Base-by-base conservation (phyloP, 208 protist species). In the Trypanosomatidae sp. region DNA sequence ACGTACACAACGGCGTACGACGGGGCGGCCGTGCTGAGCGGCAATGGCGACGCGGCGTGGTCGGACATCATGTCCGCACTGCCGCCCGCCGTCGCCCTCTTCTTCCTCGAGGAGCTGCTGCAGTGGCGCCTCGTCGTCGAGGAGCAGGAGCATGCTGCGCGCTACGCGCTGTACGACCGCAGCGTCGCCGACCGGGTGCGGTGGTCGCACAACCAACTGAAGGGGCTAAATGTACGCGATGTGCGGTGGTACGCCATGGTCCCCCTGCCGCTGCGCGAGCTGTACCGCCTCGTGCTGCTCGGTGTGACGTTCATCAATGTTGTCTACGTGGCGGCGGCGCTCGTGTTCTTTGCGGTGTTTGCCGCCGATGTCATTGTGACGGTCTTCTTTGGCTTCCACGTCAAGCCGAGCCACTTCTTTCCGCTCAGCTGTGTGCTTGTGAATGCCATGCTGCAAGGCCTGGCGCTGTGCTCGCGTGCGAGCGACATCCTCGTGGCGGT, bases 71-170 rank as follows among this genome's bases (percentile, higher is more conserved):
- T 79, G 1, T 26, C 57, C 1, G 39, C 51, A 15, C 48, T 84
- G 32, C 66, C 68, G 6, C 28, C 16, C 8, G 26, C 41, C 27
- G 23, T 79, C 3, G 52, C 55, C 0, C 25, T 80, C 6, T 80
- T 79, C 44, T 85, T 85, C 41, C 40, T 85, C 3, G 70, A 80
- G 0, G 70, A 85, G 59, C 43, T 85, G 21, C 56, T 76, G 23
- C 60, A 63, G 1, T 85, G 75, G 67, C 60, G 75, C 15, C 55
- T 48, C 24, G 46, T 28, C 6, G 49, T 79, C 1, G 55, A 64
- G 44, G 53, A 52, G 4, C 28, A 48, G 6, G 70, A 85, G 43
- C 45, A 26, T 2, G 41, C 30, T 2, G 69, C 56, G 55, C 55
- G 69, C 2, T 85, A 75, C 47, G 48, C 35, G 21, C 30, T 79